Evolutionary conservation across 768 basidiomycete genomes (phyloP).

Genomic region (Mycena polygramma): DNA sequence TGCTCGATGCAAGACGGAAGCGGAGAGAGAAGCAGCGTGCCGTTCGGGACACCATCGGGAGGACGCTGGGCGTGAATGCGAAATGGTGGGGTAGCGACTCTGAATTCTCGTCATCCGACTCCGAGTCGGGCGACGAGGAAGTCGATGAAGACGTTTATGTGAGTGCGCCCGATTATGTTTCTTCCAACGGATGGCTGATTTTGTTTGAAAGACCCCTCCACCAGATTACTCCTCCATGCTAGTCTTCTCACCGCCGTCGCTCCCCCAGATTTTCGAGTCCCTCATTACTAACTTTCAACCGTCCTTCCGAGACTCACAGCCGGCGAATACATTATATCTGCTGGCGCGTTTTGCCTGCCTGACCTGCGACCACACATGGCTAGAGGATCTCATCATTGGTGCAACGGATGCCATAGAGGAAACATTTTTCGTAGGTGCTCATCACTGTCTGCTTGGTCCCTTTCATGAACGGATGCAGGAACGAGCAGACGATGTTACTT

Average conservation of each 20-base stretch:
- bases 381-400: conserved; percentile 92
- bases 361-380: conserved; percentile 91
- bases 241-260: conserved; percentile 86
- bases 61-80: conserved; percentile 66
- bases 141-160: conserved; percentile 69
- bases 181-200: neutral
- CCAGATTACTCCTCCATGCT: conserved; percentile 90
- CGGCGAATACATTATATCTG: conserved; percentile 93
- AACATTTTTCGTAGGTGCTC: conserved; percentile 83
- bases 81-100: conserved; percentile 73
- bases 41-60: conserved; percentile 71
- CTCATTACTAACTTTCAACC: conserved; percentile 84
- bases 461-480: conserved; percentile 58
- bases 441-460: conserved; percentile 31
- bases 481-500: conserved; percentile 86
- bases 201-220: conserved; percentile 70
- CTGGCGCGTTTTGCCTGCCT: conserved; percentile 93
- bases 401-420: conserved; percentile 95
- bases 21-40: conserved; percentile 65
- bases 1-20: conserved; percentile 69
- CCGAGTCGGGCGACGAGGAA: conserved; percentile 58
- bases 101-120: conserved; percentile 53
- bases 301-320: conserved; percentile 80
- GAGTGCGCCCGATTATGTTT: conserved; percentile 35
- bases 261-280: conserved; percentile 85